phyloP scores from a whole-genome alignment of 768 basidiomycete genomes.

The Pleurotus tuber-regium region DNA sequence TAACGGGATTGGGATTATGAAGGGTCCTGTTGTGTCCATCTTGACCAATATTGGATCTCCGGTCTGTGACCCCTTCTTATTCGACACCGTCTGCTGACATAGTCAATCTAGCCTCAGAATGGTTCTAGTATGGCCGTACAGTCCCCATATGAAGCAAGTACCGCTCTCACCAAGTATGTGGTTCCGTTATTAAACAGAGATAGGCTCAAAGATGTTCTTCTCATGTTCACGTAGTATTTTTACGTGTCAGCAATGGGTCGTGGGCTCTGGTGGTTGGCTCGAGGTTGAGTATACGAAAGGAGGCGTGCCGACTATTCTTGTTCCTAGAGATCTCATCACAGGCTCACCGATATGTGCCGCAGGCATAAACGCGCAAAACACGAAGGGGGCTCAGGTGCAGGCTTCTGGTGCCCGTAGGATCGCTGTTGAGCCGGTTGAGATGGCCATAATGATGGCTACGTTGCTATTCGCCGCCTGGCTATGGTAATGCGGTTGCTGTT shows the following conservation, averaged over 20 bases:
- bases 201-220: neutral
- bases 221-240: conserved; percentile 43
- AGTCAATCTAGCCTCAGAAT: conserved; percentile 51
- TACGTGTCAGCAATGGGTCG: conserved; percentile 63
- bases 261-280: conserved; percentile 64
- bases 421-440: neutral
- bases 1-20: conserved; percentile 60
- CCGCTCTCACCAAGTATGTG: conserved; percentile 56
- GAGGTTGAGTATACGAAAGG: conserved; percentile 62
- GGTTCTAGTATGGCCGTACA: conserved; percentile 52
- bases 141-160: conserved; percentile 47
- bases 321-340: conserved; percentile 35
- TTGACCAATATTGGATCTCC: conserved; percentile 75
- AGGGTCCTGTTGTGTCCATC: conserved; percentile 59
- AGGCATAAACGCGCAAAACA: conserved; percentile 6
- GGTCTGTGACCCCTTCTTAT: conserved; percentile 32
- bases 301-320: conserved; percentile 57
- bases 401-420: neutral
- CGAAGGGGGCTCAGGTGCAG: neutral
- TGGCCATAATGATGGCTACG: neutral
- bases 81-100: conserved; percentile 1
- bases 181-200: neutral
- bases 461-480: neutral
- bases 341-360: conserved; percentile 39
- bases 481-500: conserved; percentile 1